These are phyloP conservation scores for Diatrype stigma DNA, from an alignment of 2,329 filamentous ascomycete species.

Conservation along the genomic window DNA sequence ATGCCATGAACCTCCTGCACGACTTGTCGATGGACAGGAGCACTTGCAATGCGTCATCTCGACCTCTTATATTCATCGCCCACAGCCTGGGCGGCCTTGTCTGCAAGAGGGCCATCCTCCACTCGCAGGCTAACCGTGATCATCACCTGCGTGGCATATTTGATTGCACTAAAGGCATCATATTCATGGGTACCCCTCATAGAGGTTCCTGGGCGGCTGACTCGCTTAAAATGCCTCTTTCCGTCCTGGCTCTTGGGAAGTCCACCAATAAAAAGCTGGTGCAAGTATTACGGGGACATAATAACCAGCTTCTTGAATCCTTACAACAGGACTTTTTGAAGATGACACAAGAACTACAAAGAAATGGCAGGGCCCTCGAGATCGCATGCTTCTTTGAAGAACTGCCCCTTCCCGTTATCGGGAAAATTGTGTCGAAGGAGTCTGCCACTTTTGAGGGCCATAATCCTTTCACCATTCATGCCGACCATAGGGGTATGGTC, in stretches of 20 bases:
- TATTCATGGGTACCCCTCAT: slow-evolving; percentile 37
- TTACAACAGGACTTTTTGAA: slow-evolving; percentile 3
- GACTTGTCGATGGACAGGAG: slow-evolving; percentile 22
- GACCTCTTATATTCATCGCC: slow-evolving; percentile 30
- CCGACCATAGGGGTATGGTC: slow-evolving; percentile 30
- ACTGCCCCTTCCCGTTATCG: slow-evolving; percentile 20
- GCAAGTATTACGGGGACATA: slow-evolving; percentile 3
- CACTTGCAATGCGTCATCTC: slow-evolving; percentile 9
- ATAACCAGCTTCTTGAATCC: not conserved
- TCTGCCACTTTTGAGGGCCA: slow-evolving; percentile 28
- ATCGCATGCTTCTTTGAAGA: slow-evolving; percentile 34
- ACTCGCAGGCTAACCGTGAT: slow-evolving; percentile 28
- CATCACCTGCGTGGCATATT: slow-evolving; percentile 26
- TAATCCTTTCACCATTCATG: slow-evolving; percentile 22
- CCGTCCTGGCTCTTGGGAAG: slow-evolving; percentile 25
- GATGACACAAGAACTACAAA: slow-evolving; percentile 20
- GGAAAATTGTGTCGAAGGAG: slow-evolving; percentile 23
- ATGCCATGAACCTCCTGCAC: slow-evolving; percentile 26
- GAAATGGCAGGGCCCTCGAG: slow-evolving; percentile 14
- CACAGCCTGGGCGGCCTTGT: slow-evolving; percentile 37
- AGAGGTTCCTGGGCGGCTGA: slow-evolving; percentile 29
- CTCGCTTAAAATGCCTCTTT: slow-evolving; percentile 28
- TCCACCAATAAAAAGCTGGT: slow-evolving; percentile 28
- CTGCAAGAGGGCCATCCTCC: slow-evolving; percentile 28
- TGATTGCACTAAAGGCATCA: slow-evolving; percentile 22